Base-by-base conservation (phyloP, 305 asterid genomes). In the Euphrasia arctica region DNA sequence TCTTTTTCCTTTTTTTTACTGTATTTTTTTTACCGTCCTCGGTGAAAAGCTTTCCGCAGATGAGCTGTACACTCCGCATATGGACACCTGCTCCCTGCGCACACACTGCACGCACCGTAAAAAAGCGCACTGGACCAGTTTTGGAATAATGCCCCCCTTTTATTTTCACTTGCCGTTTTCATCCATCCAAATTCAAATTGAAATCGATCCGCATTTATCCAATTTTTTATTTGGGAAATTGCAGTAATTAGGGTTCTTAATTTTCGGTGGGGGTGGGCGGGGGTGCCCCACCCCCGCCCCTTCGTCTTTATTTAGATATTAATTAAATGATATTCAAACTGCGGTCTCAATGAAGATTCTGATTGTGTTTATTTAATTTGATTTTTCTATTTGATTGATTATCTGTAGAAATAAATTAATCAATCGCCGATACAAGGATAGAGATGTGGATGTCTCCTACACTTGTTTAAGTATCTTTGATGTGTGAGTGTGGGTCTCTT, bases 381-480 rank as follows among this genome's bases (percentile, higher is more conserved):
- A 18, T 18, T 18, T 18, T 18, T 18, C 22, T 18, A 18, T 18
- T 18, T 18, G 22, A 18, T 18, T n/a, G n/a, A n/a, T 27, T 45
- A 34, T 32, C 63, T 68, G 25, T 0, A 39, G 15, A 51, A 18
- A 18, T 18, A 18, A 18, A 51, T 14, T 69, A 51, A 61, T 29
- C 64, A 56, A 18, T 45, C 65, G 55, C 9, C 41, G 39, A 57
- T 27, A 8, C 48, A 36, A 34, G 67, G 80, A 80, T 55, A 62
- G 78, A 31, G 77, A 77, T 68, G 60, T 45, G 50, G 12, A 45
- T 45, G 6, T 62, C 47, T 64, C 67, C 73, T 47, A 25, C 6
- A 65, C 50, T 62, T 58, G 15, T 54, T 18, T 12, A 10, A 66
- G 78, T 66, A 70, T 75, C 78, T 15, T 13, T 66, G 83, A 75